Base-by-base conservation (phyloP, 2,329 filamentous ascomycete genomes). In the Coleophoma cylindrospora region DNA sequence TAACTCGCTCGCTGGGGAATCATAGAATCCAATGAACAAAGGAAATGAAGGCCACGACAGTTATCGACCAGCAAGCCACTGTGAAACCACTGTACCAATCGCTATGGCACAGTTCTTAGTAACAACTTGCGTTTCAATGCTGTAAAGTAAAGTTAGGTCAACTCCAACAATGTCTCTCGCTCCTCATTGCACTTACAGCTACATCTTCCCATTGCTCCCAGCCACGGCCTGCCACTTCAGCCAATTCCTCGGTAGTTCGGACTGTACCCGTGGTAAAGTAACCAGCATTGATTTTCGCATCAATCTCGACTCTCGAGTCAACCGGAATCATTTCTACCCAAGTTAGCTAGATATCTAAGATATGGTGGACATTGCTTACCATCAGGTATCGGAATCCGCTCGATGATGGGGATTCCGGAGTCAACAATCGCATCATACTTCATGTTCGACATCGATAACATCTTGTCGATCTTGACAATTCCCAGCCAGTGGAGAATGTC, bases 401-500 rank as follows among this genome's bases (percentile, higher is more conserved):
- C 89, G 60, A 86, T 77, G 60, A 95, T 95, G 22, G 89, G 87
- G 58, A 90, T 90, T 50, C 74, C 74, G 40, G 73, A 70, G 13
- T 74, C 66, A 4, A 76, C 73, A 52, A 76, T 76, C 17, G 74
- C 74, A 50, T 76, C 74, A 50, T 76, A 66, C 56, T 76, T 76
- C 74, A 76, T 76, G 54, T 96, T 94, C 68, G 88, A 94, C 91
- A 96, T 96, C 73, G 88, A 92, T 58, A 96, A 75, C 91, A 96
- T 96, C 52, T 90, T 80, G 67, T 96, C 91, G 64, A 96, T 96
- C 77, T 96, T 96, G 64, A 86, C 91, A 65, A 96, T 95, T 55
- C 91, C 91, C 32, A 96, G 80, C 91, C 91, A 96, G 70, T 96
- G 91, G 48, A 96, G 77, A 57, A 96, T 94, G 66, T 95, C 89